Evolutionary conservation across 305 asterid species (phyloP), one percentile per base, ranked within the genome.

Genomic region (Solanum aculeatissimum): DNA sequence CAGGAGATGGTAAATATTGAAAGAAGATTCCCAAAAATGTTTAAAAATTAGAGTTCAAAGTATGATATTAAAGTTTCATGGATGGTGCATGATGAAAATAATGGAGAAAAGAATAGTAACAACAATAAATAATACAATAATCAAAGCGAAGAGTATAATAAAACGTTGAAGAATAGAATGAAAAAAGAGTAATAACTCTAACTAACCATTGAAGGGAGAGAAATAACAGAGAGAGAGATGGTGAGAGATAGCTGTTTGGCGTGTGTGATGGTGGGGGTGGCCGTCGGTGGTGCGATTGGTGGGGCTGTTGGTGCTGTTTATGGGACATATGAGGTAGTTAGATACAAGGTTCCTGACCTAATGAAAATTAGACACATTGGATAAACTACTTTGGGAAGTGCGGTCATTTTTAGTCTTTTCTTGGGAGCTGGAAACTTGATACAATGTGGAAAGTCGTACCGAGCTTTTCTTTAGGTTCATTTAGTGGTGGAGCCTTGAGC

Each of bases 241-340:
- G 91, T 92, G 38, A 92, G 93, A 79, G 95, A 93, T 86, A 91
- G 95, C 86, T 94, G 97, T 85, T 83, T 93, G 83, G 88, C 94
- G 35, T 88, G 92, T 43, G 85, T 94, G n/a, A 89, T 90, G 70
- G 93, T 92, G 12, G 98, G 96, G 25, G 51, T 86, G 83, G 38
- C 38, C 4, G 38, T 32, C 6, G 38, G 38, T 0, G 38, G 0
- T 32, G 38, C 38, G 6, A 32, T 94, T 65, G 96, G 98, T 66
- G 97, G 98, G 81, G 95, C 97, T 54, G 93, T 86, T 32, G 88
- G 86, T 87, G 80, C 66, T 29, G 32, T 1, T 29, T 1, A 29
- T 29, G 32, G n/a, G n/a, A n/a, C n/a, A n/a, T n/a, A n/a, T n/a
- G n/a, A n/a, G n/a, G n/a, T n/a, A n/a, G n/a, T n/a, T n/a, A n/a